phyloP scores from a whole-genome alignment of 371 early-diverging fungal genomes.

The Rhizopus arrhizus region DNA sequence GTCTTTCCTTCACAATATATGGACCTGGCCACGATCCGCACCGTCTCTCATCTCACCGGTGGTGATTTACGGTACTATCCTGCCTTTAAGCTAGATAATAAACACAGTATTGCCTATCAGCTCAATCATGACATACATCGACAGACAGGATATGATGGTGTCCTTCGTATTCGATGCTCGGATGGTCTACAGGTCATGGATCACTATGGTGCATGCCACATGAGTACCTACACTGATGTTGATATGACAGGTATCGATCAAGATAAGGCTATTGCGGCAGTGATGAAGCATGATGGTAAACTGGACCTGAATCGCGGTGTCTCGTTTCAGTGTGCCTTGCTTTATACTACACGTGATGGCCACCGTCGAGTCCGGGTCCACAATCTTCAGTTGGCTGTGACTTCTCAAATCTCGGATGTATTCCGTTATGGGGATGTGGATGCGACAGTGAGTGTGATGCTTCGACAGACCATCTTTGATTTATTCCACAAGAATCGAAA shows the following conservation, averaged over 20 bases:
- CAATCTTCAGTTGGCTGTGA: conserved; percentile 80
- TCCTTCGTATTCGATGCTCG: conserved; percentile 90
- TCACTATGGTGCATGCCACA: conserved; percentile 92
- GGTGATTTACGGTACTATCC: conserved; percentile 85
- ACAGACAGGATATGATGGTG: conserved; percentile 85
- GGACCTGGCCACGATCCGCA: conserved; percentile 85
- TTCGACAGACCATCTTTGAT: conserved; percentile 82
- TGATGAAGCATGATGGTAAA: conserved; percentile 90
- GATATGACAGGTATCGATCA: conserved; percentile 92
- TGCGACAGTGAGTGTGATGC: conserved; percentile 80
- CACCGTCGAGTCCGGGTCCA: conserved; percentile 90
- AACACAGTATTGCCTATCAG: conserved; percentile 71
- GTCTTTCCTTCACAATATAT: conserved; percentile 85
- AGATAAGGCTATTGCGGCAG: conserved; percentile 83
- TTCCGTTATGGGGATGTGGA: conserved; percentile 93
- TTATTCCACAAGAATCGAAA: conserved; percentile 70
- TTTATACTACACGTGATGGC: conserved; percentile 90
- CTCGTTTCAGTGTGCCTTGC: conserved; percentile 87
- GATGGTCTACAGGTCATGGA: conserved; percentile 88
- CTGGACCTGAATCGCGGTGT: conserved; percentile 84
- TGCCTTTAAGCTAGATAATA: conserved; percentile 75
- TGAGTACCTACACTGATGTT: conserved; percentile 91
- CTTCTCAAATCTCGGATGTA: conserved; percentile 81
- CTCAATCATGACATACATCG: conserved; percentile 73
- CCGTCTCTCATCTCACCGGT: conserved; percentile 78